Evolutionary conservation across 495 filamentous ascomycete species (phyloP).

Genomic region (Hypoxylon lienhwacheense): DNA sequence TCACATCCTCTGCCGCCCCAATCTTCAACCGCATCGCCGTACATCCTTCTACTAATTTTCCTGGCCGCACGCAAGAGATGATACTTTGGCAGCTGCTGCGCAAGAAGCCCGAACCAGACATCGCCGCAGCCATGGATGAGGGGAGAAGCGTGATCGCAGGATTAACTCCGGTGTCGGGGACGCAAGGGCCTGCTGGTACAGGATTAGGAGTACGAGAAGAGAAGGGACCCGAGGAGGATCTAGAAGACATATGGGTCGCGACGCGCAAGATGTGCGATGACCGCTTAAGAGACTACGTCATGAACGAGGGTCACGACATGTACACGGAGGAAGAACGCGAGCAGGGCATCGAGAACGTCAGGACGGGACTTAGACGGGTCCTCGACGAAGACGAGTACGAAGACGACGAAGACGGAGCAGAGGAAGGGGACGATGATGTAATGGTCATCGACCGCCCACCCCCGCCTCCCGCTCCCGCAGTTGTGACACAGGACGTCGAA

Average conservation of each 20-base stretch:
- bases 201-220: background rate
- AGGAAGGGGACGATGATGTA: conserved; percentile 50
- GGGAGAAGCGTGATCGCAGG: conserved; percentile 49
- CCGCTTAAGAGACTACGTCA: conserved; percentile 45
- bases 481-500: conserved; percentile 37
- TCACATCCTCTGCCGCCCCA: conserved; percentile 59
- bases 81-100: conserved; percentile 67
- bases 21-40: conserved; percentile 64
- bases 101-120: conserved; percentile 77
- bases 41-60: conserved; percentile 76
- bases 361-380: conserved; percentile 63
- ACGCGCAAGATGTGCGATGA: conserved; percentile 42
- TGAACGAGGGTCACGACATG: conserved; percentile 52
- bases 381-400: conserved; percentile 63
- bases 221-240: conserved; percentile 44
- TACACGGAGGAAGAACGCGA: conserved; percentile 72
- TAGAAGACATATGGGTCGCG: conserved; percentile 48
- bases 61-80: conserved; percentile 66
- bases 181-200: background rate
- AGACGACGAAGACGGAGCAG: conserved; percentile 59
- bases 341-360: conserved; percentile 67
- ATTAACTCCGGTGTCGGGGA: conserved; percentile 18
- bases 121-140: conserved; percentile 71
- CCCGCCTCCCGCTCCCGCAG: conserved; percentile 39
- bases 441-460: conserved; percentile 45